phyloP scores from a whole-genome alignment of 192 early-diverging fungal genomes.

The Phycomyces nitens region DNA sequence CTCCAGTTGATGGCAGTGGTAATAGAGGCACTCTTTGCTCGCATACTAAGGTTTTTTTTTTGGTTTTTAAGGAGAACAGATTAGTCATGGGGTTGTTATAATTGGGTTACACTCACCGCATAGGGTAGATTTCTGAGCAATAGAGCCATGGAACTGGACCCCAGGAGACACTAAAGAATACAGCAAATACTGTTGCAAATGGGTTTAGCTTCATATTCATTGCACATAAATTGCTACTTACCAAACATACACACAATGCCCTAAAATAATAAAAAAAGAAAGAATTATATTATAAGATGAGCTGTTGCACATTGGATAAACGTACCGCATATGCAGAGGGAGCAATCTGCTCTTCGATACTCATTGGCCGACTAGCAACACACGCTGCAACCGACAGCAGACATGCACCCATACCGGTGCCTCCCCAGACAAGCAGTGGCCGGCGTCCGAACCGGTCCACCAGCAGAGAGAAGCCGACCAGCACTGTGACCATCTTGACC shows the following conservation, averaged over 20 bases:
- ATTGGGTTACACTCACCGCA: constrained; percentile 33
- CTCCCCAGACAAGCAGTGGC: constrained; percentile 53
- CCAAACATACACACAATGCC: constrained; percentile 15
- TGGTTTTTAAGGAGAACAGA: constrained; percentile 13
- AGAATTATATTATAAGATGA: too few relatives aligned
- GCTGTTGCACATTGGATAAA: too few relatives aligned
- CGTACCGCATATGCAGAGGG: constrained; percentile 9
- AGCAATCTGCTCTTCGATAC: neutral
- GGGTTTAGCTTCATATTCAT: neutral
- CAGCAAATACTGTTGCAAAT: constrained; percentile 37
- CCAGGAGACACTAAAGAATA: constrained; percentile 69
- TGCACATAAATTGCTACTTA: constrained; percentile 3
- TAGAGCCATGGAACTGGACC: constrained; percentile 74
- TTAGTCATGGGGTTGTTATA: neutral
- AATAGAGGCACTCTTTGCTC: constrained; percentile 61
- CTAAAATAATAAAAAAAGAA: neutral
- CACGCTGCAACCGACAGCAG: constrained; percentile 15
- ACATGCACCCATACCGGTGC: constrained; percentile 23
- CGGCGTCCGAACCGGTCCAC: constrained; percentile 68
- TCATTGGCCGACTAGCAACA: neutral
- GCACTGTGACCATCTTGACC: constrained; percentile 28
- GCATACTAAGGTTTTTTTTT: constrained; percentile 61
- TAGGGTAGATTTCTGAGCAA: constrained; percentile 74
- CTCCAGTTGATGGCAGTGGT: constrained; percentile 72
- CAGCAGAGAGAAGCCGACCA: constrained; percentile 48